Evolutionary conservation across 495 filamentous ascomycete genomes (phyloP).

Genomic region (Rhypophila decipiens): DNA sequence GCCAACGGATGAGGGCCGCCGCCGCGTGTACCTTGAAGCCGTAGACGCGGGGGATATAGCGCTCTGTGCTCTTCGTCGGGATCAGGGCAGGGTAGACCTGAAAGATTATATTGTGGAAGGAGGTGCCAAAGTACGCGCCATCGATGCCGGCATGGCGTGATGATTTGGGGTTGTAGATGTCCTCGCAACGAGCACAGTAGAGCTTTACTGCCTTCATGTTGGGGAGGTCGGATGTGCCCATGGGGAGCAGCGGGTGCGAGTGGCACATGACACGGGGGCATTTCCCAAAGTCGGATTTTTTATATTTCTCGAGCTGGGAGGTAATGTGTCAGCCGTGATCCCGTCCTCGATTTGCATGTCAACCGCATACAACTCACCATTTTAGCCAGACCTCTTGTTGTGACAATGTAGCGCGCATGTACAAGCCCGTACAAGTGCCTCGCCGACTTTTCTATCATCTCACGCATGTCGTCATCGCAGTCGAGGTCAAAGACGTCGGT

Average conservation of each 20-base stretch:
- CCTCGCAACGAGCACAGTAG: constrained; percentile 94
- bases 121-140: constrained; percentile 95
- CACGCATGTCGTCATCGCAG: constrained; percentile 95
- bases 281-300: constrained; percentile 96
- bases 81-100: constrained; percentile 91
- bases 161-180: constrained; percentile 98
- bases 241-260: constrained; percentile 83
- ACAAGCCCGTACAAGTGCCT: constrained; percentile 94
- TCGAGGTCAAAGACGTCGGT: constrained; percentile 99
- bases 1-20: constrained; percentile 86
- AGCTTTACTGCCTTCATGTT: constrained; percentile 86
- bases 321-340: no score
- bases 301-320: constrained; percentile 95
- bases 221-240: constrained; percentile 84
- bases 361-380: no score
- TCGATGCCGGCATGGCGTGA: constrained; percentile 92
- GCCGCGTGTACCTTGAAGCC: constrained; percentile 92
- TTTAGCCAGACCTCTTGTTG: constrained; percentile 85
- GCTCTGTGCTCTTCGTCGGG: constrained; percentile 74
- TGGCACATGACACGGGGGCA: constrained; percentile 94
- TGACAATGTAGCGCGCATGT: constrained; percentile 95
- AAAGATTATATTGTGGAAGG: constrained; percentile 98
- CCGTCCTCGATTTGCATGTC: no score
- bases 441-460: constrained; percentile 96
- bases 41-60: constrained; percentile 84